Evolutionary conservation across 2,329 filamentous ascomycete genomes (phyloP).

Genomic region (Rhinocladiella mackenziei): DNA sequence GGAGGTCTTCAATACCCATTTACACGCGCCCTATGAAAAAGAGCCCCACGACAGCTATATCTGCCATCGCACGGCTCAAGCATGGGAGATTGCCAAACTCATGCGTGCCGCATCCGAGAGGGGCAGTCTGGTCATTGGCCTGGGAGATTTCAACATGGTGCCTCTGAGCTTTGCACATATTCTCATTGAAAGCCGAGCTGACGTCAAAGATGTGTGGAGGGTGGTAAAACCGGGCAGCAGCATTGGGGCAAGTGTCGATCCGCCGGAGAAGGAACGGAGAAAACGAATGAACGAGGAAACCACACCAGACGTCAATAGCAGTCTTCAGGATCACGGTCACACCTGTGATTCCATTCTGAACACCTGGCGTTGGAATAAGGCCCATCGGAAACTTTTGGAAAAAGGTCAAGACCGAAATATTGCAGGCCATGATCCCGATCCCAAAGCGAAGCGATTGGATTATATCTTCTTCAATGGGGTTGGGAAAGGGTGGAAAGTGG

Average conservation of each 20-base stretch:
- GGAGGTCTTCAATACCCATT: slow-evolving; percentile 90
- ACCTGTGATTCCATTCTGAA: slow-evolving; percentile 85
- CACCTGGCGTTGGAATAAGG: slow-evolving; percentile 85
- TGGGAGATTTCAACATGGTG: slow-evolving; percentile 98
- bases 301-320: slow-evolving; percentile 71
- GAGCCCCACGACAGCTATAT: slow-evolving; percentile 79
- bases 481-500: slow-evolving; percentile 60
- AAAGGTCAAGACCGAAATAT: slow-evolving; percentile 62
- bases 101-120: slow-evolving; percentile 75
- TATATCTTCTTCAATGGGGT: slow-evolving; percentile 71
- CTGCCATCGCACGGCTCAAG: slow-evolving; percentile 85
- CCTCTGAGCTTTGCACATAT: slow-evolving; percentile 79
- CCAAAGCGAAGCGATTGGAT: slow-evolving; percentile 79
- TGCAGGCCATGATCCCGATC: slow-evolving; percentile 63
- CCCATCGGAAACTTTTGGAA: slow-evolving; percentile 63
- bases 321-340: slow-evolving; percentile 73
- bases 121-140: slow-evolving; percentile 76
- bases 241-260: slow-evolving; percentile 66
- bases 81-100: slow-evolving; percentile 90
- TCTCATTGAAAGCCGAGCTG: slow-evolving; percentile 72
- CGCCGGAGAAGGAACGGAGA: slow-evolving; percentile 62
- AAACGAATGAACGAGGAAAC: slow-evolving; percentile 41
- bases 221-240: slow-evolving; percentile 79
- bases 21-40: slow-evolving; percentile 82
- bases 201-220: slow-evolving; percentile 79